phyloP scores from a whole-genome alignment of 768 basidiomycete genomes.

The Kwoniella botswanensis region DNA sequence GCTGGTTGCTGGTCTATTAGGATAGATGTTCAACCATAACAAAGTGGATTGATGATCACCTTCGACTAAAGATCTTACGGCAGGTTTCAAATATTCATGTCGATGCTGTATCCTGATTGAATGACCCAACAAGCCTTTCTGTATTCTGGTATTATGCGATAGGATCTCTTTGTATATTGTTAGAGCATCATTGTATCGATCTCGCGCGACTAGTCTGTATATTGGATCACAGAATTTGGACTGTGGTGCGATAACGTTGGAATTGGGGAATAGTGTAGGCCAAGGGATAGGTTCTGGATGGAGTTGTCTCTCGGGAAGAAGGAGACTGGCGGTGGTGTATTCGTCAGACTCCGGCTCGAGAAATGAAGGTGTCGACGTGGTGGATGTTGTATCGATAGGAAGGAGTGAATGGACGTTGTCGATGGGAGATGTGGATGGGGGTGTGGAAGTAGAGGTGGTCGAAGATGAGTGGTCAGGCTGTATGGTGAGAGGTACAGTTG shows the following conservation, averaged over 20 bases:
- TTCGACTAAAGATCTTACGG: slow-evolving; percentile 15
- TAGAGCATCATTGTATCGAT: slow-evolving; percentile 34
- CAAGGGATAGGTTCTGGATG: slow-evolving; percentile 39
- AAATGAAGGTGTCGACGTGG: slow-evolving; percentile 22
- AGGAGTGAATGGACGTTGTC: not conserved
- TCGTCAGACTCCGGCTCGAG: slow-evolving; percentile 42
- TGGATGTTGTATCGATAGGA: not conserved
- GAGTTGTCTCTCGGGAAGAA: slow-evolving; percentile 24
- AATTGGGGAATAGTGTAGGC: slow-evolving; percentile 41
- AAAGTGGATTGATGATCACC: slow-evolving; percentile 28
- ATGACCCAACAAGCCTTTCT: slow-evolving; percentile 32
- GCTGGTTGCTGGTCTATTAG: slow-evolving; percentile 43
- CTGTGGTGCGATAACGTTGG: not conserved
- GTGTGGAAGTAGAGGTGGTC: not conserved
- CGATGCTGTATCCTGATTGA: slow-evolving; percentile 30
- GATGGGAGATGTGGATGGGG: not conserved
- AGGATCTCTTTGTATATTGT: slow-evolving; percentile 35
- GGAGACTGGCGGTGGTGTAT: slow-evolving; percentile 26
- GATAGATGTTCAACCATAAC: slow-evolving; percentile 45
- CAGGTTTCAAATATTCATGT: slow-evolving; percentile 35
- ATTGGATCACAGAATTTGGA: slow-evolving; percentile 37
- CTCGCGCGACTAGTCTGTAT: slow-evolving; percentile 24
- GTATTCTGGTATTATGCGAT: slow-evolving; percentile 26
- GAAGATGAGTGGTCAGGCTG: not conserved
- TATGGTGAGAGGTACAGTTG: not conserved